These are phyloP conservation scores for Hypoxylon rickii DNA, from an alignment of 495 filamentous ascomycete genomes.

Conservation along the genomic window DNA sequence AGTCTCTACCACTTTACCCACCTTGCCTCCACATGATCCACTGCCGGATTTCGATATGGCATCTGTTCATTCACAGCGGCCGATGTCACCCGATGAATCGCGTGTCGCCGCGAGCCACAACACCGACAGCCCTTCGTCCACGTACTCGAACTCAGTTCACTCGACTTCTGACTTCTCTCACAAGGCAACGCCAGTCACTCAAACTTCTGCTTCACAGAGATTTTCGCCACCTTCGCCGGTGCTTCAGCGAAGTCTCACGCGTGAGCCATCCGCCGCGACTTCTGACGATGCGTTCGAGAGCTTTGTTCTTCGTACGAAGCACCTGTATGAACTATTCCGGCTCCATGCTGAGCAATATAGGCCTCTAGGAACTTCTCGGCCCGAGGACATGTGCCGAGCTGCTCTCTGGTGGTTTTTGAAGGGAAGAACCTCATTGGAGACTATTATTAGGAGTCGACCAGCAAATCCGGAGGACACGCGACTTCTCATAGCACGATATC, in stretches of 20 bases:
- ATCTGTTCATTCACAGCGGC: conserved; percentile 18
- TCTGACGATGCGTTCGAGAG: conserved; percentile 68
- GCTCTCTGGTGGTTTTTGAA: conserved; percentile 87
- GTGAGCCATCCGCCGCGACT: conserved; percentile 43
- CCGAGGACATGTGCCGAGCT: conserved; percentile 68
- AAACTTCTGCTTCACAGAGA: conserved; percentile 27
- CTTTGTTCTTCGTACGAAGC: conserved; percentile 68
- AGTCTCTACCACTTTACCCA: conserved; percentile 22
- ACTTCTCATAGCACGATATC: conserved; percentile 52
- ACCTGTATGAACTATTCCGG: conserved; percentile 69
- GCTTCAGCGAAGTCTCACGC: conserved; percentile 38
- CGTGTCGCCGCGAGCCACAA: conserved; percentile 20
- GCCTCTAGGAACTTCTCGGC: conserved; percentile 61
- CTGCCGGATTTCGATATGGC: conserved; percentile 32
- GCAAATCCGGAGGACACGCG: conserved; percentile 49
- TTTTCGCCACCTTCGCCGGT: conserved; percentile 33
- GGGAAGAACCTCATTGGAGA: conserved; percentile 74
- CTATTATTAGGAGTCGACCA: conserved; percentile 65
- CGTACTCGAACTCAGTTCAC: conserved; percentile 29
- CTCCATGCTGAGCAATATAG: conserved; percentile 72
- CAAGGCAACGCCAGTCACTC: conserved; percentile 35
- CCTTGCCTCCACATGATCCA: conserved; percentile 21
- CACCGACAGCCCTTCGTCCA: conserved; percentile 29
- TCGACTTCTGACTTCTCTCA: conserved; percentile 35
- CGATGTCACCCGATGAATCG: conserved; percentile 32